Percentiles rank a stretch among this genome's conserved stretches.
Conservation (phyloP, 2,329 filamentous ascomycete genomes). For the Fusarium musae region DNA sequence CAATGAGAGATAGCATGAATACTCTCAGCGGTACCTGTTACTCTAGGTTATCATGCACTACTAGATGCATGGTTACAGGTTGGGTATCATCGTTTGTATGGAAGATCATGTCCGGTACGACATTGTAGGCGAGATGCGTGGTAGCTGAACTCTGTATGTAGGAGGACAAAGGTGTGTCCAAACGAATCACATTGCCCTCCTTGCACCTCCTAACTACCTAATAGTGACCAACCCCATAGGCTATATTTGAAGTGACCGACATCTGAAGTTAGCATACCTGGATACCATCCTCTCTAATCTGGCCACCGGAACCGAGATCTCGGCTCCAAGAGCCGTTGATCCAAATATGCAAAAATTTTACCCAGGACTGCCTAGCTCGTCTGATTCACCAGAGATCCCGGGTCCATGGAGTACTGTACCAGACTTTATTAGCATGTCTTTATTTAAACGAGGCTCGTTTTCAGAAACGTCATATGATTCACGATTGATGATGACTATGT, state of each 20-base stretch:
- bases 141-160: neutral
- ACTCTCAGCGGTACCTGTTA: neutral
- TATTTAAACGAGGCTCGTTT: neutral
- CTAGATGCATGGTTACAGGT: neutral
- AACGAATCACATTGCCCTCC: slow-evolving; percentile 2
- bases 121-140: neutral
- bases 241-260: neutral
- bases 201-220: neutral
- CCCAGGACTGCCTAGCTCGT: slow-evolving; percentile 15
- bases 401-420: neutral
- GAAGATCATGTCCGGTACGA: slow-evolving; percentile 34
- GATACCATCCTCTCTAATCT: neutral
- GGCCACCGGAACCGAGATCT: slow-evolving; percentile 26
- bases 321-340: slow-evolving; percentile 2
- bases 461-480: neutral
- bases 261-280: neutral
- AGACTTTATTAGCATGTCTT: neutral
- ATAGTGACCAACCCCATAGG: neutral
- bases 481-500: neutral
- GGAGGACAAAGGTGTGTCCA: neutral
- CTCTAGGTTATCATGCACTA: neutral
- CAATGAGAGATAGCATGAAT: neutral
- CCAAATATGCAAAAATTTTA: slow-evolving; percentile 15
- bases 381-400: too few species aligned
- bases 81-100: slow-evolving; percentile 8